A percentile compares a stretch with the other conserved stretches of the same genome.
These are phyloP conservation scores for Trypanosoma congolense DNA, from an alignment of 208 protist genomes.

Conservation along the genomic window DNA sequence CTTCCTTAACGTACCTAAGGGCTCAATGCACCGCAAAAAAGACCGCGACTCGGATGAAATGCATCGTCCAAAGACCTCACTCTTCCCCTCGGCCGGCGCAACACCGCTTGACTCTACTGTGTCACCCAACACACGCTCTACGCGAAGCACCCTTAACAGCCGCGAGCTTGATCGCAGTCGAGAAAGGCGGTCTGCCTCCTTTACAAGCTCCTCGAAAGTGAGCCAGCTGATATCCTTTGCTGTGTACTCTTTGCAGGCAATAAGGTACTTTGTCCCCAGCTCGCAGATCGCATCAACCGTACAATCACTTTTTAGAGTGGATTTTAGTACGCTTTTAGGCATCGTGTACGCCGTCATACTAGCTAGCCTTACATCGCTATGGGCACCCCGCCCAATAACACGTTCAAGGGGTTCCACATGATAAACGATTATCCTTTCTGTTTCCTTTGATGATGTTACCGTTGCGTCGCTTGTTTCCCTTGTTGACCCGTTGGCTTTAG, in stretches of 20 bases:
- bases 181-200: constrained; percentile 44
- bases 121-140: constrained; percentile 44
- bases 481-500: background rate
- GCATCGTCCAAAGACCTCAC: no score
- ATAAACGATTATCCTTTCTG: constrained; percentile 9
- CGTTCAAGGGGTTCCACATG: constrained; percentile 3
- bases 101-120: background rate
- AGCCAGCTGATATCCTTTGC: background rate
- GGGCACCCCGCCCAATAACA: constrained; percentile 44
- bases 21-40: background rate
- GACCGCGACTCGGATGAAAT: background rate
- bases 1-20: background rate
- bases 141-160: constrained; percentile 45
- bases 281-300: background rate
- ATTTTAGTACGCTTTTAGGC: background rate
- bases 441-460: background rate
- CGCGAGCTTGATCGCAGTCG: constrained; percentile 37
- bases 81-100: background rate
- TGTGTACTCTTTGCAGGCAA: constrained; percentile 59
- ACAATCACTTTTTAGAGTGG: background rate
- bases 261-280: constrained; percentile 28
- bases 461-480: background rate
- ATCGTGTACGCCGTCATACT: constrained; percentile 40
- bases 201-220: constrained; percentile 30
- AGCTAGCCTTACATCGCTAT: constrained; percentile 45